A percentile compares a stretch with the other conserved stretches of the same genome.
Evolutionary conservation across 108 stramenopile species (phyloP).

Genomic region (Cylindrotheca fusiformis): DNA sequence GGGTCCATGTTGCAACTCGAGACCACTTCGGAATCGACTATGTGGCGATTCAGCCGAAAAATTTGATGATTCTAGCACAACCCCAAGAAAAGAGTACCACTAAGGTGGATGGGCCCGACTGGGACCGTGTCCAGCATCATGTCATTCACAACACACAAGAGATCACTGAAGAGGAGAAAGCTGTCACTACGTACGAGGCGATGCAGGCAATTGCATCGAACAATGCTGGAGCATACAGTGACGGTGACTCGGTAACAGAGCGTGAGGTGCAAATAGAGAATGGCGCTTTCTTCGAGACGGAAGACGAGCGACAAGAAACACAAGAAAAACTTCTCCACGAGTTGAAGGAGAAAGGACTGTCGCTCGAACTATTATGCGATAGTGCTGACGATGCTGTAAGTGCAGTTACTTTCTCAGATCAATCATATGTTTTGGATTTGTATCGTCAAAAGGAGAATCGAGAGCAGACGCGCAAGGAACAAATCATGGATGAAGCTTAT

Average conservation of each 20-base stretch:
- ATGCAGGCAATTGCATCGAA: not conserved
- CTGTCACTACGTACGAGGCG: not conserved
- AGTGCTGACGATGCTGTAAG: slow-evolving; percentile 4
- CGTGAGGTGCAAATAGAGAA: not conserved
- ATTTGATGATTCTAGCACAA: not conserved
- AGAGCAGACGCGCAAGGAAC: slow-evolving; percentile 16
- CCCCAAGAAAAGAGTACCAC: not conserved
- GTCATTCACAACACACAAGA: not conserved
- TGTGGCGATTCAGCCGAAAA: not conserved
- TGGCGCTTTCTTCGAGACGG: not conserved
- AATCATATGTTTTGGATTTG: slow-evolving; percentile 29
- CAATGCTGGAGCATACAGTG: not conserved
- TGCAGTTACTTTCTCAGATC: slow-evolving; percentile 5
- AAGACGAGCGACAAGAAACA: not conserved
- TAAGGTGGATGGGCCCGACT: not conserved
- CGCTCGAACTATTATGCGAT: not conserved
- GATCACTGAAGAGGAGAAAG: not conserved
- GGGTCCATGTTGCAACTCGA: not conserved
- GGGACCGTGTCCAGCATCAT: no score
- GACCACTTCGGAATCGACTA: not conserved
- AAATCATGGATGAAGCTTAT: slow-evolving; percentile 31
- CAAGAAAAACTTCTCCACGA: not conserved
- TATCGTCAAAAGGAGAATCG: slow-evolving; percentile 20
- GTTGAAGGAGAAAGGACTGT: not conserved
- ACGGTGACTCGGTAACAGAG: not conserved